These are phyloP conservation scores for Poa annua DNA, from an alignment of 176 grass and related monocot genomes.

Conservation along the genomic window DNA sequence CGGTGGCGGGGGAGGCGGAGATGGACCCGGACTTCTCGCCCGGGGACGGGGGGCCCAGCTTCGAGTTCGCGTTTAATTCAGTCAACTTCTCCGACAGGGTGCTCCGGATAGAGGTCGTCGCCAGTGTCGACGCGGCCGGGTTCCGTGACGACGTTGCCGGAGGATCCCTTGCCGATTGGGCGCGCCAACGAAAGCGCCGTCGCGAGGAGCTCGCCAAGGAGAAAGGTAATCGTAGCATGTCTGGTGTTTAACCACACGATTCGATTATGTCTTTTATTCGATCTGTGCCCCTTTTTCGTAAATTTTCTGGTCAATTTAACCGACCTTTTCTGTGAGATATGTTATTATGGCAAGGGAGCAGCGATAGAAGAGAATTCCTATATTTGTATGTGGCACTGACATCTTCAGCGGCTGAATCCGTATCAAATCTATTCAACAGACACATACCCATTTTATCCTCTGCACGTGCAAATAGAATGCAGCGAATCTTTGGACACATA, in stretches of 20 bases:
- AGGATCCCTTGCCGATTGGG: slow-evolving; percentile 62
- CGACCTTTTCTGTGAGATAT: not conserved
- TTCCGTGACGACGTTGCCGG: slow-evolving; percentile 22
- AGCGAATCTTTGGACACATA: not conserved
- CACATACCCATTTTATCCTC: not conserved
- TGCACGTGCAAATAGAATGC: slow-evolving; percentile 15
- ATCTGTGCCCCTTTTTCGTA: not conserved
- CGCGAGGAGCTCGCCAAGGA: slow-evolving; percentile 75
- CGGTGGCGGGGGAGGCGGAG: not conserved
- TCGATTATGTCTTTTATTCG: not conserved
- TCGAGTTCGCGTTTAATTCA: slow-evolving; percentile 90
- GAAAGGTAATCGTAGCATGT: slow-evolving; percentile 52
- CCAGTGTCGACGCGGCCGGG: slow-evolving; percentile 45
- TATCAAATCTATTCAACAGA: not conserved
- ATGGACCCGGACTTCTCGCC: slow-evolving; percentile 81
- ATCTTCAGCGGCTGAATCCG: not conserved
- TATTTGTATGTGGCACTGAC: not conserved
- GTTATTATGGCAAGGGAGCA: not conserved
- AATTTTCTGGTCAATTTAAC: not conserved
- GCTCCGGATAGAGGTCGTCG: slow-evolving; percentile 77
- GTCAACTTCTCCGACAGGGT: slow-evolving; percentile 88
- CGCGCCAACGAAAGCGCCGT: slow-evolving; percentile 60
- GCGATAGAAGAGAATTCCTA: not conserved
- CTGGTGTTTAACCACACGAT: not conserved
- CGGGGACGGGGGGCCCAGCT: slow-evolving; percentile 58